These are phyloP conservation scores for Cyanidioschyzon merolae DNA, from an alignment of 23 red algal species.

Conservation along the genomic window DNA sequence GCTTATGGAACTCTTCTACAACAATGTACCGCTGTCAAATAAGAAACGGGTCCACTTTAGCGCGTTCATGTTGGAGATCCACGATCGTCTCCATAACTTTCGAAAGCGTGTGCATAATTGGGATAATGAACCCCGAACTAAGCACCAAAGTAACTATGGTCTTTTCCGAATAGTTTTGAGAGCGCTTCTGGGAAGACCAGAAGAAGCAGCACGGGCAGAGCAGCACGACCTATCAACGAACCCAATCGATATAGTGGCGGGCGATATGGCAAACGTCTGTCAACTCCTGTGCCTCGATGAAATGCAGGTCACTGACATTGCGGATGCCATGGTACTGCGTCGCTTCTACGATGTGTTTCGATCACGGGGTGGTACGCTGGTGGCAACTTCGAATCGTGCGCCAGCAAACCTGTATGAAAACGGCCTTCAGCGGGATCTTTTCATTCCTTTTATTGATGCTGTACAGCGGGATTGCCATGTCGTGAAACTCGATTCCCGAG, in stretches of 20 bases:
- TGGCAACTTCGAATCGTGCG: conserved; percentile 69
- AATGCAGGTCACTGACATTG: conserved; percentile 87
- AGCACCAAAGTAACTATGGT: no score
- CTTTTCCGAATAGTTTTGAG: not conserved
- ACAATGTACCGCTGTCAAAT: not conserved
- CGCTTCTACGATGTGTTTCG: conserved; percentile 45
- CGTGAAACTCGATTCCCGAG: conserved; percentile 21
- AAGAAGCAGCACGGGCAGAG: not conserved
- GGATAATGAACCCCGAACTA: not conserved
- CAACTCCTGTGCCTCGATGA: conserved; percentile 86
- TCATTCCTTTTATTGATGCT: conserved; percentile 63
- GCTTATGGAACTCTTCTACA: conserved; percentile 6
- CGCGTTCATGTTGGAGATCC: conserved; percentile 16
- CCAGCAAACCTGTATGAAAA: conserved; percentile 65
- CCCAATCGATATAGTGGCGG: conserved; percentile 18
- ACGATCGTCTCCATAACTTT: not conserved
- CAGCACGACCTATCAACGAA: not conserved
- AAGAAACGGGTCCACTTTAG: not conserved
- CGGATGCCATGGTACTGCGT: conserved; percentile 76
- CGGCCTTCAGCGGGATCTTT: conserved; percentile 54
- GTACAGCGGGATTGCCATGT: conserved; percentile 52
- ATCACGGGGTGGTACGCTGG: conserved; percentile 53
- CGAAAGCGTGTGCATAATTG: not conserved
- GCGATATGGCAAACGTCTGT: not conserved
- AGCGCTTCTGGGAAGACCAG: not conserved